Evolutionary conservation across 257 asterid genomes (phyloP).

Genomic region (Jaltomata sinuosa): DNA sequence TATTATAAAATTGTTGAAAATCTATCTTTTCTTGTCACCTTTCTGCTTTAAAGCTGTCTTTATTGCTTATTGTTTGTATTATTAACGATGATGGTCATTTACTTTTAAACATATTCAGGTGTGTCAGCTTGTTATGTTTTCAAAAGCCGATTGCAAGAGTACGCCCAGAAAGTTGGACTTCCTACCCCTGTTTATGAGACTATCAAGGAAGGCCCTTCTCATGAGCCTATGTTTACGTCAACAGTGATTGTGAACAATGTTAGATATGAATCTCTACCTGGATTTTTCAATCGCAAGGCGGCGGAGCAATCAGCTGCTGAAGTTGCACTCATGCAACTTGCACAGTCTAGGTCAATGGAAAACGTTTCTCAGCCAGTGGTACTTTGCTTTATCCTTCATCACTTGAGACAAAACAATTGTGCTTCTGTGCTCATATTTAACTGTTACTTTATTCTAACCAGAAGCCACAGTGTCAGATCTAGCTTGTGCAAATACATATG

Average conservation of each 20-base stretch:
- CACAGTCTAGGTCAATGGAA: slow-evolving; percentile 25
- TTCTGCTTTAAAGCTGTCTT: not conserved
- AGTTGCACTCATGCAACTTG: slow-evolving; percentile 74
- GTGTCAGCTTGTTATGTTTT: slow-evolving; percentile 73
- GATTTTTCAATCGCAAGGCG: slow-evolving; percentile 85
- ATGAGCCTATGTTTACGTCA: slow-evolving; percentile 75
- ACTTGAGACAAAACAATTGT: not conserved
- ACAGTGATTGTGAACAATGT: slow-evolving; percentile 51
- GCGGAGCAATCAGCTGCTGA: slow-evolving; percentile 99
- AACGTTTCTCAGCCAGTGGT: slow-evolving; percentile 79
- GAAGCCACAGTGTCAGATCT: not conserved
- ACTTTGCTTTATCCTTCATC: slow-evolving; percentile 5
- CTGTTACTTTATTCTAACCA: not conserved
- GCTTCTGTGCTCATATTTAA: not conserved
- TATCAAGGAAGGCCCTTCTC: slow-evolving; percentile 87
- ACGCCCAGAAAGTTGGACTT: slow-evolving; percentile 77
- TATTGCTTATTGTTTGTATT: not conserved
- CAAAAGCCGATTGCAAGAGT: slow-evolving; percentile 93
- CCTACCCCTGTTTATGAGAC: slow-evolving; percentile 75
- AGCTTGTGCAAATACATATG: not conserved
- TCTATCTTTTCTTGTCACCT: not conserved
- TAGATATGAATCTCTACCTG: slow-evolving; percentile 86
- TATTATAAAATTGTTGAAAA: not conserved
- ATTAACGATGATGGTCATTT: not conserved
- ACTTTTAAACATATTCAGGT: slow-evolving; percentile 31